A percentile compares a stretch with the other conserved stretches of the same genome.
Evolutionary conservation across 2,329 filamentous ascomycete genomes (phyloP).

Genomic region (Verticillium dahliae): DNA sequence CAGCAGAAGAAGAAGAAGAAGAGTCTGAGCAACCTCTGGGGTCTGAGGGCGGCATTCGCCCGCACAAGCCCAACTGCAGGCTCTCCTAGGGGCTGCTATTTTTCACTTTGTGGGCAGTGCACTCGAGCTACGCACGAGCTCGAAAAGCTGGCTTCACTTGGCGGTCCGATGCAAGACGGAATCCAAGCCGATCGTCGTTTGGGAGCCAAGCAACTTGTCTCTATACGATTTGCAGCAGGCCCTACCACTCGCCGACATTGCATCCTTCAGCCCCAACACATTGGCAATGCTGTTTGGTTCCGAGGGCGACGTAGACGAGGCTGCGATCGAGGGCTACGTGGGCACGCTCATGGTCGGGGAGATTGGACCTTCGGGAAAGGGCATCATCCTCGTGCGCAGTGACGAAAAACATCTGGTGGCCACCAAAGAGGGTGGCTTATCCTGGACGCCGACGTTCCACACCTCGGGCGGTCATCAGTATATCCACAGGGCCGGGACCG

Average conservation of each 20-base stretch:
- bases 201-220: slow-evolving; percentile 1
- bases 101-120: not conserved
- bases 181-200: not conserved
- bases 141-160: not conserved
- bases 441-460: slow-evolving; percentile 7
- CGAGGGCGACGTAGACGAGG: not conserved
- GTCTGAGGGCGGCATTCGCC: not conserved
- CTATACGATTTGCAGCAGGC: not conserved
- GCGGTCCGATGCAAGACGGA: not conserved
- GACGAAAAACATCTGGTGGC: slow-evolving; percentile 1
- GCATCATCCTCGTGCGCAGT: not conserved
- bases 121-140: not conserved
- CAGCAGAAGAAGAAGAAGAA: not conserved
- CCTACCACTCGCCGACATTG: not conserved
- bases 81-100: not conserved
- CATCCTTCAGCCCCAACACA: slow-evolving; percentile 1
- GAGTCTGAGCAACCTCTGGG: not conserved
- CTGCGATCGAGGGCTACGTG: not conserved
- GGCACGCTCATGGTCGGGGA: not conserved
- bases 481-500: not conserved
- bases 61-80: not conserved
- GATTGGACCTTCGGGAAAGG: not conserved
- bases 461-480: not conserved
- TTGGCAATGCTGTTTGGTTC: not conserved
- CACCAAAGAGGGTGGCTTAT: not conserved